Evolutionary conservation across 495 filamentous ascomycete species (phyloP).

Genomic region (Penicillium dipodomyicola): DNA sequence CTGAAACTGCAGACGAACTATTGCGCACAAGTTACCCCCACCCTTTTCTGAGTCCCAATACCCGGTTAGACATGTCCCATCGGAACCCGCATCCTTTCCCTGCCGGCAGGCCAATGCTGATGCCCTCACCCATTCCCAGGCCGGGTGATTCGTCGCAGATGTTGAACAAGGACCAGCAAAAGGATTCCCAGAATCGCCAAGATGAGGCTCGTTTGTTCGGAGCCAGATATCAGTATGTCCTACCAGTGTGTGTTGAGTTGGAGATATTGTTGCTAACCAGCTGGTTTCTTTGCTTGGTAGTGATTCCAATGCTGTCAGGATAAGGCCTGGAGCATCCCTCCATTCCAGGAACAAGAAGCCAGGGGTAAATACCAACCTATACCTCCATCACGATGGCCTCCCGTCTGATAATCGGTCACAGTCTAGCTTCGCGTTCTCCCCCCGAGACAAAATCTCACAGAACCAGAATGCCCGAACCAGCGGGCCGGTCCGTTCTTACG

Average conservation of each 20-base stretch:
- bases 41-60: conserved; percentile 27
- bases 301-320: conserved; percentile 17
- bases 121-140: conserved; percentile 6
- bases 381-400: background rate
- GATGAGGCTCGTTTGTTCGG: conserved; percentile 31
- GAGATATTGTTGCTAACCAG: conserved; percentile 1
- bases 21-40: conserved; percentile 26
- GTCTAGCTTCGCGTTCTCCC: conserved; percentile 24
- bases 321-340: conserved; percentile 18
- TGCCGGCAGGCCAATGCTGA: conserved; percentile 16
- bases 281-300: conserved; percentile 5
- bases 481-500: conserved; percentile 38
- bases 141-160: conserved; percentile 20
- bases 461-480: conserved; percentile 33
- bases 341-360: conserved; percentile 16
- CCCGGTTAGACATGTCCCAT: conserved; percentile 31
- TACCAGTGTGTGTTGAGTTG: background rate
- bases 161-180: conserved; percentile 14
- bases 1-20: conserved; percentile 26
- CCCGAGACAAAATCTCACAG: conserved; percentile 31
- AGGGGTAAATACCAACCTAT: conserved; percentile 15
- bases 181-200: conserved; percentile 15
- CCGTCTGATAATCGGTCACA: conserved; percentile 8
- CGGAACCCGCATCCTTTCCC: conserved; percentile 3
- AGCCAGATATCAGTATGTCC: conserved; percentile 18